Percentiles rank a stretch among this genome's conserved stretches.
phyloP scores from a whole-genome alignment of 1,139 yeast species.

The Debaryomycetaceae sp. region DNA sequence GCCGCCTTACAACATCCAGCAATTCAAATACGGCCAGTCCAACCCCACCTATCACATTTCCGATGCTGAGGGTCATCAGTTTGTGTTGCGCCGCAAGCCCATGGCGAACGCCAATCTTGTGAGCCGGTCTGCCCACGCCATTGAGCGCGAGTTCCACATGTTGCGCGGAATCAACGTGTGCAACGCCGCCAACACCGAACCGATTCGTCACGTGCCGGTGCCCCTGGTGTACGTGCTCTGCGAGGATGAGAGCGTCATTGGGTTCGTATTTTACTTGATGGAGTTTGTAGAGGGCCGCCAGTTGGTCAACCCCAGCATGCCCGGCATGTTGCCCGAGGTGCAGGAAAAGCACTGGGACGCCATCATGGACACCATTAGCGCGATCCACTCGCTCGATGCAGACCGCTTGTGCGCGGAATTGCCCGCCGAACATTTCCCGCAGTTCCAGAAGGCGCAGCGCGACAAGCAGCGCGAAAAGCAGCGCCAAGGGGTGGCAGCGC shows the following conservation, averaged over 20 bases:
- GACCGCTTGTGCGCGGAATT: constrained; percentile 37
- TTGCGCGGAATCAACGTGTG: constrained; percentile 41
- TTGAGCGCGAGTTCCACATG: constrained; percentile 59
- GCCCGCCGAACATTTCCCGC: constrained; percentile 46
- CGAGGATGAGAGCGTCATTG: constrained; percentile 48
- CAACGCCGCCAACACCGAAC: constrained; percentile 18
- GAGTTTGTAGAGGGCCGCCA: constrained; percentile 57
- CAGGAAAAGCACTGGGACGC: constrained; percentile 42
- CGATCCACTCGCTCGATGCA: constrained; percentile 52
- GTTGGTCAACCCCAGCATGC: constrained; percentile 54
- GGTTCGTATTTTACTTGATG: constrained; percentile 57
- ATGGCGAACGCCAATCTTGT: constrained; percentile 50
- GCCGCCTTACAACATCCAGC: constrained; percentile 33
- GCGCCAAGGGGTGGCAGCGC: too few species aligned
- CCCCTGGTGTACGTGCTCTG: constrained; percentile 46
- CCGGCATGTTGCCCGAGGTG: constrained; percentile 25
- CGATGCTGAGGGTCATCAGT: constrained; percentile 37
- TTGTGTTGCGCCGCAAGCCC: constrained; percentile 60
- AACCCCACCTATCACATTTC: constrained; percentile 58
- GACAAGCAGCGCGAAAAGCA: too few species aligned
- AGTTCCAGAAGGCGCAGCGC: constrained; percentile 24
- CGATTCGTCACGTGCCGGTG: constrained; percentile 36
- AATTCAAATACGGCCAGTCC: constrained; percentile 63
- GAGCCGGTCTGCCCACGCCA: constrained; percentile 60
- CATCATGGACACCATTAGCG: constrained; percentile 46